Percentiles rank a stretch among this genome's conserved stretches.
These are phyloP conservation scores for Moringa oleifera DNA, from an alignment of 345 rosid species.

Conservation along the genomic window DNA sequence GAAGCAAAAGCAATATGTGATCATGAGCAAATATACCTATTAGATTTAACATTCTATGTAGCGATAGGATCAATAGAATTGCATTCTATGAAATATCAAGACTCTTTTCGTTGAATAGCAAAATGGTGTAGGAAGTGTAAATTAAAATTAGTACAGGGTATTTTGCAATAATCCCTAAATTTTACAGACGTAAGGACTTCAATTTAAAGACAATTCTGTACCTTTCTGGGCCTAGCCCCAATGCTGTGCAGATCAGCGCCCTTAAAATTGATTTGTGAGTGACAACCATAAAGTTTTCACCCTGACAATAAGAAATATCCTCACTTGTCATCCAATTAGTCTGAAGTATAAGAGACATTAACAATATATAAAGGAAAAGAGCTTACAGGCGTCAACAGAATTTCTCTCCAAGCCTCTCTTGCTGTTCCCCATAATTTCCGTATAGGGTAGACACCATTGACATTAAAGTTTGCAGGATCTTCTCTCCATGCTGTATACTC, in stretches of 20 bases:
- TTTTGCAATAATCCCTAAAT: background rate
- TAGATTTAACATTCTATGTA: background rate
- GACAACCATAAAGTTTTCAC: slow-evolving; percentile 43
- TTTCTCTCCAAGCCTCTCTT: slow-evolving; percentile 64
- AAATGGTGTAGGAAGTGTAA: background rate
- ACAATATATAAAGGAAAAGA: slow-evolving; percentile 1
- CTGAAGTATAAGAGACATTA: slow-evolving; percentile 2
- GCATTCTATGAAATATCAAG: background rate
- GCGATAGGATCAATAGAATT: background rate
- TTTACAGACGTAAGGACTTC: background rate
- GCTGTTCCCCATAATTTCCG: slow-evolving; percentile 50
- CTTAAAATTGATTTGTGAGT: slow-evolving; percentile 64
- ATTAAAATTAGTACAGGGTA: background rate
- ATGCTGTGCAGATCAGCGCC: slow-evolving; percentile 61
- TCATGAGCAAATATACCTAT: background rate
- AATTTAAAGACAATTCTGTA: slow-evolving; percentile 17
- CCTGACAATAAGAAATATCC: slow-evolving; percentile 31
- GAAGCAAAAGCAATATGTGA: background rate
- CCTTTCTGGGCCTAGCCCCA: slow-evolving; percentile 57
- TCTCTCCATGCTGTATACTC: slow-evolving; percentile 55
- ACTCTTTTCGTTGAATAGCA: background rate
- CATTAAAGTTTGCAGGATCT: slow-evolving; percentile 49
- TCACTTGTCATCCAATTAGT: slow-evolving; percentile 14
- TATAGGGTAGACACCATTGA: slow-evolving; percentile 57
- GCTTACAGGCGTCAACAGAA: slow-evolving; percentile 47